Percentiles rank a stretch among this genome's conserved stretches.
These are phyloP conservation scores for Mimosa pudica DNA, from an alignment of 306 rosid species.

Conservation along the genomic window DNA sequence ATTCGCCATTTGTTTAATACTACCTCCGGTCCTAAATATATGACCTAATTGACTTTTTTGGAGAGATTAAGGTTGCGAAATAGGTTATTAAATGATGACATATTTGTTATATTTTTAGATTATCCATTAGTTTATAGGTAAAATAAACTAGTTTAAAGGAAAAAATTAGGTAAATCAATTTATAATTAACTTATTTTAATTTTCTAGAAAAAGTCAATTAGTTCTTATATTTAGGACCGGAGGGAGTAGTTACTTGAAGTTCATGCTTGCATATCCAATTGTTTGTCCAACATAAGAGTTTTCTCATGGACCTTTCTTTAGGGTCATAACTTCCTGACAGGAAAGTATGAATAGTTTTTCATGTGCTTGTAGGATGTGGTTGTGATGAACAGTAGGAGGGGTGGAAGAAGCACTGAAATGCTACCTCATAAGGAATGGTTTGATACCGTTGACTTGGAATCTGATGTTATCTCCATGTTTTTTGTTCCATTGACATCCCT, in stretches of 20 bases:
- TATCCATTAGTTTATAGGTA: too few species aligned
- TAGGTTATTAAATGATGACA: too few species aligned
- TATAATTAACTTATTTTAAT: too few species aligned
- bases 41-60: too few species aligned
- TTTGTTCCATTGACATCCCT: constrained; percentile 79
- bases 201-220: too few species aligned
- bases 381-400: constrained; percentile 61
- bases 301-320: neutral
- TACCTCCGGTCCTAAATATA: too few species aligned
- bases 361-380: constrained; percentile 60
- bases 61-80: too few species aligned
- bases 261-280: neutral
- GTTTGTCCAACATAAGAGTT: neutral
- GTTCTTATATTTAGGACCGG: too few species aligned
- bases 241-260: neutral
- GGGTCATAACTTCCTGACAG: neutral
- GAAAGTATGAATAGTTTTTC: constrained; percentile 5
- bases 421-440: constrained; percentile 77
- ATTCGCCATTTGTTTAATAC: neutral
- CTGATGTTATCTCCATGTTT: constrained; percentile 78
- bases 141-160: too few species aligned
- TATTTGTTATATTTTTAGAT: too few species aligned
- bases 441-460: constrained; percentile 68
- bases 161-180: too few species aligned
- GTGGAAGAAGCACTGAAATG: constrained; percentile 65